Conservation (phyloP, 2,329 filamentous ascomycete species). For the Penicillium thymicola region DNA sequence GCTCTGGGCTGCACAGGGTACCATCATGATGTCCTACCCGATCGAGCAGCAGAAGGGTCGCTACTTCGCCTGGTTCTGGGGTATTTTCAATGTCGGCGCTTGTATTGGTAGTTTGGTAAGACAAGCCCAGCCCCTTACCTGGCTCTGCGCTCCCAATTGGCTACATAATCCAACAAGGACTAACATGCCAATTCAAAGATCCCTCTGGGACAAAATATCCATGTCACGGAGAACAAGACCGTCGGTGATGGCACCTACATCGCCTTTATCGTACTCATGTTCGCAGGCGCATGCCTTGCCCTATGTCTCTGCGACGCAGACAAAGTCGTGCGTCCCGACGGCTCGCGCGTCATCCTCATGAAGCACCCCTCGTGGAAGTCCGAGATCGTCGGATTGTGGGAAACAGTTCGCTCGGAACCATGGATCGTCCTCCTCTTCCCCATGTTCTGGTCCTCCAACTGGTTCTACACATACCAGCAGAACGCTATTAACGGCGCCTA, state of each 20-base stretch:
- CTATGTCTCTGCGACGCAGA: slow-evolving; percentile 67
- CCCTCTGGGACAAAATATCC: slow-evolving; percentile 42
- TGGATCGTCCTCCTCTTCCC: slow-evolving; percentile 73
- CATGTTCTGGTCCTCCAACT: slow-evolving; percentile 75
- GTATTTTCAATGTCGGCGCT: slow-evolving; percentile 86
- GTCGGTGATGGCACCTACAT: slow-evolving; percentile 72
- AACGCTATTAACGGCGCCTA: slow-evolving; percentile 66
- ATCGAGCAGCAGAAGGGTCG: slow-evolving; percentile 73
- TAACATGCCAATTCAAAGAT: slow-evolving; percentile 26
- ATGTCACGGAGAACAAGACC: slow-evolving; percentile 32
- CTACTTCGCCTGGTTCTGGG: slow-evolving; percentile 88
- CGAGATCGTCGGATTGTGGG: slow-evolving; percentile 69
- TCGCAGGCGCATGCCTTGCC: slow-evolving; percentile 66
- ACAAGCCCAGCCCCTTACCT: not conserved
- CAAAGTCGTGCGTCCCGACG: slow-evolving; percentile 69
- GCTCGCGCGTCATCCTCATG: slow-evolving; percentile 76
- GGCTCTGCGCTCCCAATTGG: not conserved
- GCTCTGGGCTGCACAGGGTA: slow-evolving; percentile 49
- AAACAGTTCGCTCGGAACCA: slow-evolving; percentile 67
- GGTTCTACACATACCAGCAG: slow-evolving; percentile 76
- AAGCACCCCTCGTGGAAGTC: slow-evolving; percentile 81
- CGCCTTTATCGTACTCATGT: slow-evolving; percentile 77
- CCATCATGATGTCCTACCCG: slow-evolving; percentile 72
- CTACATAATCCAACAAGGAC: not conserved
- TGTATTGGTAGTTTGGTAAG: slow-evolving; percentile 72